Conservation (phyloP, 179 eudicot genomes). For the Patellifolia procumbens region DNA sequence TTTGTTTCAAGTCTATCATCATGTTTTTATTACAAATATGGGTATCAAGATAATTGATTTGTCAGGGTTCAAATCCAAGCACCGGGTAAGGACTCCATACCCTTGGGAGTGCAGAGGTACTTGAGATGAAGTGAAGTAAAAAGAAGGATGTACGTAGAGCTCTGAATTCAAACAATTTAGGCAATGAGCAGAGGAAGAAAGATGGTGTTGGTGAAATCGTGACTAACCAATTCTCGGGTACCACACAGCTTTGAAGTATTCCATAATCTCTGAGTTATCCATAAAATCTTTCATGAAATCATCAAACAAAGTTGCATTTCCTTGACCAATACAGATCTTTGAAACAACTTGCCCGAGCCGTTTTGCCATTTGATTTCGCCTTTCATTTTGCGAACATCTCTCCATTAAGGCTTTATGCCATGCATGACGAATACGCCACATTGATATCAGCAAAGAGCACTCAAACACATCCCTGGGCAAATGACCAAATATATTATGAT, state of each 20-base stretch:
- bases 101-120: background rate
- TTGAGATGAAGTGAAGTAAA: background rate
- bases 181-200: background rate
- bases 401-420: constrained; percentile 87
- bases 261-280: constrained; percentile 63
- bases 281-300: constrained; percentile 61
- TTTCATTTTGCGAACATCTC: constrained; percentile 63
- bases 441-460: constrained; percentile 81
- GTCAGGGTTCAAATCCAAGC: background rate
- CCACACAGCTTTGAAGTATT: constrained; percentile 91
- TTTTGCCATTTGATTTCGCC: constrained; percentile 55
- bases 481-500: constrained; percentile 15
- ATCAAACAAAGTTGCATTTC: constrained; percentile 47
- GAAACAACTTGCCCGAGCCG: constrained; percentile 58
- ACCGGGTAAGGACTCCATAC: too few species aligned
- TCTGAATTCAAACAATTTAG: background rate
- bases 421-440: constrained; percentile 94
- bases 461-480: constrained; percentile 83
- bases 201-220: background rate
- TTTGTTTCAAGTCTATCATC: too few species aligned
- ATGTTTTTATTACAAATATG: too few species aligned
- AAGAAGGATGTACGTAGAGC: background rate
- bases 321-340: constrained; percentile 56
- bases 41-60: background rate
- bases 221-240: constrained; percentile 80